These are phyloP conservation scores for Polytrichum commune DNA, from an alignment of 225 moss, liverwort and hornwort genomes.

Conservation along the genomic window DNA sequence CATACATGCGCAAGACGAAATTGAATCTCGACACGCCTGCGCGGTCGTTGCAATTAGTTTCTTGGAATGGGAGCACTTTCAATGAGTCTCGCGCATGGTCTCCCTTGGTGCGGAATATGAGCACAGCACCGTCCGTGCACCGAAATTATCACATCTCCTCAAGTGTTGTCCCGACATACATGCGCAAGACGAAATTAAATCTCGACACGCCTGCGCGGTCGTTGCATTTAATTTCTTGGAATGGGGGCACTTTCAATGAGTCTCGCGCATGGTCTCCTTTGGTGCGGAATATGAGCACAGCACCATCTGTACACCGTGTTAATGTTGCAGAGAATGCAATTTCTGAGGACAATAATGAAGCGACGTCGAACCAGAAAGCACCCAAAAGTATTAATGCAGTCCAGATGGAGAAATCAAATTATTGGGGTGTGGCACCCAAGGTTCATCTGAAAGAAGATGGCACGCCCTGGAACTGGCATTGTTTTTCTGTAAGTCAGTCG, in stretches of 20 bases:
- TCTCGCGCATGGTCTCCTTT: constrained; percentile 43
- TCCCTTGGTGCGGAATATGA: constrained; percentile 47
- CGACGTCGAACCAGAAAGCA: not conserved
- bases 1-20: constrained; percentile 16
- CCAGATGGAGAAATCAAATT: constrained; percentile 44
- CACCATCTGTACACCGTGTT: not conserved
- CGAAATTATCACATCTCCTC: not conserved
- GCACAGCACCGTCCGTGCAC: constrained; percentile 18
- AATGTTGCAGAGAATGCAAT: too few species aligned
- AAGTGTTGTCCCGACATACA: not conserved
- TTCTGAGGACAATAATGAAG: too few species aligned
- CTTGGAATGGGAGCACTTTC: constrained; percentile 11
- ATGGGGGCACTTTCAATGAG: not conserved
- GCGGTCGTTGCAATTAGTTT: constrained; percentile 11
- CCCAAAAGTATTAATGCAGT: too few species aligned
- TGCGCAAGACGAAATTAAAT: constrained; percentile 16
- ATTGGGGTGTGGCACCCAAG: constrained; percentile 78
- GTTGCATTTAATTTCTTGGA: constrained; percentile 20
- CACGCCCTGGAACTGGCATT: constrained; percentile 84
- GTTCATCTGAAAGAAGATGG: constrained; percentile 66
- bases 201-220: constrained; percentile 10
- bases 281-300: constrained; percentile 45
- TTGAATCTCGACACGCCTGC: constrained; percentile 11
- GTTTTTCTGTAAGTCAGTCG: constrained; percentile 55
- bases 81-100: constrained; percentile 32